These are phyloP conservation scores for Leonotis leonurus DNA, from an alignment of 257 asterid genomes.

Conservation along the genomic window DNA sequence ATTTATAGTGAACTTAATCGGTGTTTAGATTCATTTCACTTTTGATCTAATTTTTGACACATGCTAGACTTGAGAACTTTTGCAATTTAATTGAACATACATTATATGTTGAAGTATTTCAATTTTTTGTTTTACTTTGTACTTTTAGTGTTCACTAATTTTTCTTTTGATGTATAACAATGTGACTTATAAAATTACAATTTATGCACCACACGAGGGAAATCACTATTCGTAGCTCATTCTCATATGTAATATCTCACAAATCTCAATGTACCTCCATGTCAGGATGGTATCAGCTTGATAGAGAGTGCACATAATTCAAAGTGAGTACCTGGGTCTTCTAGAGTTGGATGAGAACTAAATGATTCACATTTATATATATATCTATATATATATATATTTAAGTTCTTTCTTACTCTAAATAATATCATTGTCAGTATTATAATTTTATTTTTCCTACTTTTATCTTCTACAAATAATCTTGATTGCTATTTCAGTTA, in stretches of 20 bases:
- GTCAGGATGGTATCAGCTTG: constrained; percentile 77
- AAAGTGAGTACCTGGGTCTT: constrained; percentile 48
- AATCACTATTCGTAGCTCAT: not conserved
- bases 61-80: not conserved
- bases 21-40: not conserved
- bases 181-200: not conserved
- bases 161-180: not conserved
- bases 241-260: constrained; percentile 9
- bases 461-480: not conserved
- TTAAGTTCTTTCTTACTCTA: not conserved
- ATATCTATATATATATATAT: no score
- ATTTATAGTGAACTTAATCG: not conserved
- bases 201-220: not conserved
- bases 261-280: constrained; percentile 15
- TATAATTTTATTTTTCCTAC: not conserved
- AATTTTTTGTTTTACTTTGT: not conserved
- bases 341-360: not conserved
- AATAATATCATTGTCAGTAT: not conserved
- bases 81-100: not conserved
- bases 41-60: not conserved
- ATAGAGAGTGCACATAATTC: constrained; percentile 57
- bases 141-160: not conserved
- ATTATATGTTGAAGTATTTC: not conserved
- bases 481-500: not conserved
- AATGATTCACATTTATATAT: no score